phyloP scores from a whole-genome alignment of 306 rosid genomes.

The Quercus dentata region DNA sequence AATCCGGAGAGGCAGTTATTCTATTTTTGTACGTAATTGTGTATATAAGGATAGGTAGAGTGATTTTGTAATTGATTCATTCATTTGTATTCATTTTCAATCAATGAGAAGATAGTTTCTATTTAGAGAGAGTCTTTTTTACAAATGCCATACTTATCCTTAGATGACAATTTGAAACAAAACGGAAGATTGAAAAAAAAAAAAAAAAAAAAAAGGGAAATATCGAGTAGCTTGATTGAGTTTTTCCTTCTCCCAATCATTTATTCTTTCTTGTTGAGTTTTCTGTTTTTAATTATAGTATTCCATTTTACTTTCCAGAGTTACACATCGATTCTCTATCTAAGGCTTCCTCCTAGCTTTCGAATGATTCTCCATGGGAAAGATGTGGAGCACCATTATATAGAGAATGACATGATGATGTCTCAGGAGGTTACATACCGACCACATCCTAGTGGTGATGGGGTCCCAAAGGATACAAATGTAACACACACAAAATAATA shows the following conservation, averaged over 20 bases:
- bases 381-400: constrained; percentile 88
- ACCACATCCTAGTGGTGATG: constrained; percentile 72
- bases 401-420: constrained; percentile 97
- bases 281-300: not conserved
- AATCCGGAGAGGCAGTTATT: too few species aligned
- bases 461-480: constrained; percentile 57
- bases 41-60: too few species aligned
- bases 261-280: not conserved
- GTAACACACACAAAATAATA: constrained; percentile 36
- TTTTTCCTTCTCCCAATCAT: not conserved
- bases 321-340: constrained; percentile 82
- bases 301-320: constrained; percentile 51
- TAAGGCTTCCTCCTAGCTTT: constrained; percentile 81
- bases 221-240: too few species aligned
- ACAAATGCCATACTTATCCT: not conserved
- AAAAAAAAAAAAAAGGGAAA: not conserved
- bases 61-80: too few species aligned
- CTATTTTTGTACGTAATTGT: too few species aligned
- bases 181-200: not conserved
- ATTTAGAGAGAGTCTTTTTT: too few species aligned
- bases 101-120: too few species aligned
- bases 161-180: not conserved
- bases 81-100: too few species aligned
- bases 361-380: constrained; percentile 85
- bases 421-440: constrained; percentile 84